Evolutionary conservation across 148 eudicot genomes (phyloP), one percentile per base, ranked within the genome.

Genomic region (Chenopodium quinoa): DNA sequence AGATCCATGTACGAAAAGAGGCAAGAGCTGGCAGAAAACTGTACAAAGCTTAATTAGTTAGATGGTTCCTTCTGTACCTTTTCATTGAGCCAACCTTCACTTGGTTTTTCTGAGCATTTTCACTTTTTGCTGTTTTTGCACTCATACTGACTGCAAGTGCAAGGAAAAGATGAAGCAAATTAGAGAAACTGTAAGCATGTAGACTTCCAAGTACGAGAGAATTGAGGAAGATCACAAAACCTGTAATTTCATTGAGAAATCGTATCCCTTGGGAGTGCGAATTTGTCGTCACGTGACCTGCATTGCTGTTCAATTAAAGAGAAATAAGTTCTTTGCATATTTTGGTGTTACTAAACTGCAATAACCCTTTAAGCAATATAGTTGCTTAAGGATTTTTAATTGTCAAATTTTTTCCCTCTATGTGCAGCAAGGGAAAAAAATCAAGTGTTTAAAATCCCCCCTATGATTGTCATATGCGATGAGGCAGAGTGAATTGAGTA

Each of bases 201-300:
- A 40, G 31, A 52, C 9, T 47, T 22, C 34, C 22, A 44, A 32
- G 73, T 19, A 31, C 52, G 20, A 80, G 75, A 75, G 62, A 12
- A 63, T 50, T 52, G 46, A 82, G 78, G 58, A 23, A 67, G 64
- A 77, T 50, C 67, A 56, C 44, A 44, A 40, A 78, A 95, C 99
- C 99, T 95, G 99, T 89, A 27, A 95, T 86, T 86, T 95, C 89
- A 75, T 90, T 90, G 52, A 95, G 94, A 82, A 93, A 92, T 85
- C 97, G 82, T 83, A 92, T 88, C 78, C 99, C 99, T 85, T 95
- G 97, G 62, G 99, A 95, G 85, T 90, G 87, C 71, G 81, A 56
- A 74, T 92, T 91, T 23, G 97, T 92, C 80, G 99, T 95, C 73
- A 93, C 94, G 73, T 88, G 84, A 78, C 85, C 90, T 79, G 97